Evolutionary conservation across 2,329 filamentous ascomycete species (phyloP), one percentile per base, ranked within the genome.

Genomic region (Trichoderma citrinoviride): DNA sequence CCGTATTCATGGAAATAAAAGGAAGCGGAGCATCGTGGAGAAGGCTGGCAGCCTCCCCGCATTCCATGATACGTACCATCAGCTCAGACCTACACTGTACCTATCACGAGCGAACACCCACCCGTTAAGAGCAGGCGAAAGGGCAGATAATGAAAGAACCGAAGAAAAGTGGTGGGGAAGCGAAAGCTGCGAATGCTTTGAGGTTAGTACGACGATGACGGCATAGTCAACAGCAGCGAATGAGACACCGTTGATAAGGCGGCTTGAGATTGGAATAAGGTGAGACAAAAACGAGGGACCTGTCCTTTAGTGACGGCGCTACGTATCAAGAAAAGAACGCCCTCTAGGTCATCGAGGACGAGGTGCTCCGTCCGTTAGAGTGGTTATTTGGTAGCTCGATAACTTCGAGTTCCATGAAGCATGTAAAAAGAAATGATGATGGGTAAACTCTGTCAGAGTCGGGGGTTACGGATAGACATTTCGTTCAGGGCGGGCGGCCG

Each of bases 21-120:
- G 21, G 43, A 58, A 60, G 56, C 56, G 56, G 56, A 60, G 56
- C 56, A 49, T 17, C 3, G 47, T 61, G 57, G 57, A 61, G 57
- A 61, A 37, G 12, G 37, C 21, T 29, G n/a, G 33, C 47, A 53
- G 40, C 60, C 56, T 33, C 60, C 60, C 60, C 60, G 60, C 60
- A 62, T 62, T 54, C 23, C 19, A 54, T 54, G 60, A 49, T 54
- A 62, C 60, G 60, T 62, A 62, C 49, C 60, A 54, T 62, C 60
- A 41, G 27, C 19, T 15, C 43, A 50, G 44, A 33, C 37, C 23
- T n/a, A n/a, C n/a, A n/a, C n/a, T n/a, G n/a, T n/a, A n/a, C n/a
- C n/a, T 61, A 43, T 61, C 57, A 41, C 25, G 44, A 41, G 21
- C 27, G 8, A 19, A 27, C 21, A 41, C 21, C 8, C 33, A 40